Evolutionary conservation across 2,329 filamentous ascomycete genomes (phyloP), one percentile per base, ranked within the genome.

Genomic region (Verticillium tricorpus): DNA sequence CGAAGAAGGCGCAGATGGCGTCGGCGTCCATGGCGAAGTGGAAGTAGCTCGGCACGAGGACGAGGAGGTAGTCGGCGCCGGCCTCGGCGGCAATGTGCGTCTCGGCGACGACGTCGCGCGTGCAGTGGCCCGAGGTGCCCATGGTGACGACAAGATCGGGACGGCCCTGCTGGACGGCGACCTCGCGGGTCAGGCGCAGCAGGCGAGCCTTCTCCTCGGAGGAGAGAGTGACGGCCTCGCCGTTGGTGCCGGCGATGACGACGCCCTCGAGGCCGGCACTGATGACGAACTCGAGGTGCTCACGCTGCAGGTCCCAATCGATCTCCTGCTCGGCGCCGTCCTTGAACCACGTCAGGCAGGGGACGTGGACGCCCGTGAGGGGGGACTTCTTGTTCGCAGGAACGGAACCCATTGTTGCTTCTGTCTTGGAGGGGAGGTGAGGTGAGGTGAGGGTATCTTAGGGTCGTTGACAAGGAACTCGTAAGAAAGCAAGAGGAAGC

Each of bases 31-130:
- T 86, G 55, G 88, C 78, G 34, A 84, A 78, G 71, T 88, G 85
- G 74, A 90, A 92, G 76, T 91, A 91, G 67, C 83, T 86, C n/a
- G 89, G 88, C 11, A 88, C 86, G 8, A 91, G 81, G 0, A 91
- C 82, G 39, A 92, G 79, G 1, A 84, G 87, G 67, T 85, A 89
- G 72, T 91, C 86, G 63, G 86, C 88, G 35, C 89, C 89, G 14
- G 85, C 80, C 8, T 80, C 80, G 56, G 82, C 80, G 9, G 89
- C 87, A 67, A 88, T 83, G 61, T 78, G 77, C 68, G 87, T 89
- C 60, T 90, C 80, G 31, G 85, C 81, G 65, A 91, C 85, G 56
- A 86, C 85, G 67, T 89, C 87, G 60, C 85, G 82, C 7, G 87
- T 90, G 19, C 85, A 89, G 65, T 88, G 83, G 55, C 86, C 86